Evolutionary conservation across 352 stramenopile species (phyloP).

Genomic region (Globisporangium paroecandrum): DNA sequence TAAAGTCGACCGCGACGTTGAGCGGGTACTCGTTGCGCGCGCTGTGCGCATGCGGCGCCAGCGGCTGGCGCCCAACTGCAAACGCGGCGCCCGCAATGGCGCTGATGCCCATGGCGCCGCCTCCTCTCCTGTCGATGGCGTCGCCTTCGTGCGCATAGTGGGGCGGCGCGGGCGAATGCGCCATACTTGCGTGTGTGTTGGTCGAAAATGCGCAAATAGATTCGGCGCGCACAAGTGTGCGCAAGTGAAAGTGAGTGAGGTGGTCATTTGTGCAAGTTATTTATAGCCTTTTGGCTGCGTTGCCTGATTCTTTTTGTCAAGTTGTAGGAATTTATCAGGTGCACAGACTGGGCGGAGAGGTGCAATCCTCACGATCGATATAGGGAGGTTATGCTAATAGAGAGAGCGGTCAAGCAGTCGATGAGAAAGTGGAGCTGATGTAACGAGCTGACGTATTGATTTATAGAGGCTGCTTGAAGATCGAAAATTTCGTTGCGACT

Average conservation of each 20-base stretch:
- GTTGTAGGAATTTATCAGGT: conserved; percentile 3
- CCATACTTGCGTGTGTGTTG: conserved; percentile 8
- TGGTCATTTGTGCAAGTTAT: conserved; percentile 3
- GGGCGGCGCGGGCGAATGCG: neutral
- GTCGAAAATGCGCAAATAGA: conserved; percentile 10
- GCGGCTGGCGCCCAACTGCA: neutral
- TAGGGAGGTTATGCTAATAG: neutral
- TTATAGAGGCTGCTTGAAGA: neutral
- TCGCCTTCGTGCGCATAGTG: neutral
- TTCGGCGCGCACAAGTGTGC: conserved; percentile 6
- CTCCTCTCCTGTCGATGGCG: neutral
- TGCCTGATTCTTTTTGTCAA: neutral
- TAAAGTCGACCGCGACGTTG: conserved; percentile 68
- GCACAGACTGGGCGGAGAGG: neutral
- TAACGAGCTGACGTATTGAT: neutral
- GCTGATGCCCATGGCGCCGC: neutral
- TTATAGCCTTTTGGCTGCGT: neutral
- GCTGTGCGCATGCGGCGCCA: conserved; percentile 19
- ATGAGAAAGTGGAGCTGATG: neutral
- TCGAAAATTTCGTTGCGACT: neutral
- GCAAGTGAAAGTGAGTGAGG: neutral
- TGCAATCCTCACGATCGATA: neutral
- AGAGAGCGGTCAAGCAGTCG: neutral
- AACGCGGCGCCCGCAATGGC: neutral
- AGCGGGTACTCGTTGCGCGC: conserved; percentile 52